Evolutionary conservation across 1,139 yeast genomes (phyloP).

Genomic region (Yamadazyma sp.): DNA sequence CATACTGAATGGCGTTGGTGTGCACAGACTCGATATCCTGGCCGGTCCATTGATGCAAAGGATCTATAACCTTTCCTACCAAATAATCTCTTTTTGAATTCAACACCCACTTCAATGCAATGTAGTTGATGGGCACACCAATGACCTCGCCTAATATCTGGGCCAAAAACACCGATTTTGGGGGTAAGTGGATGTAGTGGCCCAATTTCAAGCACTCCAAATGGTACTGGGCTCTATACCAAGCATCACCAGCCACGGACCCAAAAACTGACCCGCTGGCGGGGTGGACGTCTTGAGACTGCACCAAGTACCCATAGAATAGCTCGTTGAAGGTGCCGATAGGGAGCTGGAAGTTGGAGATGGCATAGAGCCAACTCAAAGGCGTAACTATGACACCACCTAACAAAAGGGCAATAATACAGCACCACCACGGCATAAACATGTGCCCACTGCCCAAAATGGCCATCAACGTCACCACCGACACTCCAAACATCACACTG

Average conservation of each 20-base stretch:
- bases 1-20: constrained; percentile 52
- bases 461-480: constrained; percentile 33
- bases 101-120: constrained; percentile 48
- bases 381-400: constrained; percentile 50
- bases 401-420: constrained; percentile 39
- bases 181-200: constrained; percentile 49
- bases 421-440: constrained; percentile 53
- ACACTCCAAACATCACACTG: constrained; percentile 27
- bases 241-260: constrained; percentile 52
- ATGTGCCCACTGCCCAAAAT: constrained; percentile 37
- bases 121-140: constrained; percentile 51
- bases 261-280: constrained; percentile 51
- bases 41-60: constrained; percentile 55
- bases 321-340: constrained; percentile 54
- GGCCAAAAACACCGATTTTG: constrained; percentile 45
- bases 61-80: constrained; percentile 39
- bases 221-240: constrained; percentile 54
- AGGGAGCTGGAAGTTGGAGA: constrained; percentile 51
- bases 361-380: constrained; percentile 50
- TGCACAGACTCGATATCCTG: constrained; percentile 41
- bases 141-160: constrained; percentile 50
- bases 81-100: constrained; percentile 36
- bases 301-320: constrained; percentile 46
- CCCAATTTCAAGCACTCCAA: constrained; percentile 50
- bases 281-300: constrained; percentile 37